Evolutionary conservation across 2,329 filamentous ascomycete genomes (phyloP), one percentile per base, ranked within the genome.

Genomic region (Stachybotrys chartarum): DNA sequence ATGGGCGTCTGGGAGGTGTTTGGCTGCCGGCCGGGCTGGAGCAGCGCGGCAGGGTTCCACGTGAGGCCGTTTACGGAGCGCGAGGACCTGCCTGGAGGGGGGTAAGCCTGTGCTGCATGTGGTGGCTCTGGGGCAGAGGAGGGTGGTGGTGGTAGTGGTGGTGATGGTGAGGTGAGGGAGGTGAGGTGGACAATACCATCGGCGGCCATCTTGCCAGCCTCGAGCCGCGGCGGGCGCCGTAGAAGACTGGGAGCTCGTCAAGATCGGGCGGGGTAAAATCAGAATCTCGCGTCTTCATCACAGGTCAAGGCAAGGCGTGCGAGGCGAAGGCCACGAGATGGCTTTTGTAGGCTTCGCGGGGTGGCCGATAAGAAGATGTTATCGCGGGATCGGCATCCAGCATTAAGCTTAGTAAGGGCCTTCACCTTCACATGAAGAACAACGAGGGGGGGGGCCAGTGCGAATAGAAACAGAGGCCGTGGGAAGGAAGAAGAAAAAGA

Each of bases 41-140:
- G 66, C 52, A 76, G 59, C 14, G 67, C 66, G 50, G 68, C 67
- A n/a, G 74, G 69, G 57, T 75, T 75, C 72, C 78, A 79, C 53
- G 68, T 59, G 32, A 67, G 53, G 48, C 60, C 62, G 50, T 57
- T 64, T 50, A 64, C 58, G 54, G 66, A 53, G 51, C 61, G 61
- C 57, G 67, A 61, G 56, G 61, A 57, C 58, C 63, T 66, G 56
- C 64, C 70, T 70, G 57, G 35, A 14, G 5, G 14, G 35, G 35
- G 35, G 35, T 42, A 14, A 42, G 35, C 35, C 8, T 42, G 35
- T 14, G 35, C 10, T 42, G 35, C 35, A 42, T 42, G 35, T 42
- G 35, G 24, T 24, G 2, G 24, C 24, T 24, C 35, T 42, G 35
- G 35, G 35, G 35, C 35, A 24, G 24, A 24, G 35, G 35, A 14